These are phyloP conservation scores for Hyphodiscus sp. DNA, from an alignment of 2,329 filamentous ascomycete species.

Conservation along the genomic window DNA sequence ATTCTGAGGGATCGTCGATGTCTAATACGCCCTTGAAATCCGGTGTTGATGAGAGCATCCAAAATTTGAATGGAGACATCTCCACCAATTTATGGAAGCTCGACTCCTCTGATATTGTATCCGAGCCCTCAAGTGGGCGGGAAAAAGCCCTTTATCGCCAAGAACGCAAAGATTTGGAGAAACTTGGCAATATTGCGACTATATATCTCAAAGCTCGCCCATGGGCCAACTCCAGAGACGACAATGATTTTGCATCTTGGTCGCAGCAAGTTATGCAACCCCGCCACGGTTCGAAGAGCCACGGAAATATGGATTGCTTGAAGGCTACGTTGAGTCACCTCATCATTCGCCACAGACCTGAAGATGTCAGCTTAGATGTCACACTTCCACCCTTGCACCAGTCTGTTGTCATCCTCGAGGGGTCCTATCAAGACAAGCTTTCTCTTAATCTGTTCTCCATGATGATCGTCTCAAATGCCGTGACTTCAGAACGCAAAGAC, in stretches of 20 bases:
- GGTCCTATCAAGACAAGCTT: conserved; percentile 77
- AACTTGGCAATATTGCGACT: conserved; percentile 57
- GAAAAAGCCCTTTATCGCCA: conserved; percentile 31
- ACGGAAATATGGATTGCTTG: conserved; percentile 57
- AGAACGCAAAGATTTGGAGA: conserved; percentile 58
- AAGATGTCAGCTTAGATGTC: conserved; percentile 60
- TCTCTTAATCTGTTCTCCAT: conserved; percentile 81
- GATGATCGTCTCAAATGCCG: conserved; percentile 76
- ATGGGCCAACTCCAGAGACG: conserved; percentile 60
- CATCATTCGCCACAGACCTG: conserved; percentile 71
- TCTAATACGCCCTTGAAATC: not conserved
- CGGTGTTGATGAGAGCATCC: not conserved
- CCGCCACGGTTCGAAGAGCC: conserved; percentile 42
- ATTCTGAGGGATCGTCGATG: conserved; percentile 6
- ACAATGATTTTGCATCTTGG: conserved; percentile 60
- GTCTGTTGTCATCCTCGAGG: conserved; percentile 65
- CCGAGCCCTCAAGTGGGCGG: conserved; percentile 31
- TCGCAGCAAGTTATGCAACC: conserved; percentile 61
- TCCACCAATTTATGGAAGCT: not conserved
- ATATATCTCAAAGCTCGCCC: conserved; percentile 72
- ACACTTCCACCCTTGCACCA: conserved; percentile 66
- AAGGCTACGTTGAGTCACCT: conserved; percentile 66
- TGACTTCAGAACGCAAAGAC: conserved; percentile 80
- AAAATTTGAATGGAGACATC: not conserved
- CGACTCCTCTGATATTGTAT: conserved; percentile 21